Conservation (phyloP, 2,329 filamentous ascomycete species). For the Microcera coccophila region DNA sequence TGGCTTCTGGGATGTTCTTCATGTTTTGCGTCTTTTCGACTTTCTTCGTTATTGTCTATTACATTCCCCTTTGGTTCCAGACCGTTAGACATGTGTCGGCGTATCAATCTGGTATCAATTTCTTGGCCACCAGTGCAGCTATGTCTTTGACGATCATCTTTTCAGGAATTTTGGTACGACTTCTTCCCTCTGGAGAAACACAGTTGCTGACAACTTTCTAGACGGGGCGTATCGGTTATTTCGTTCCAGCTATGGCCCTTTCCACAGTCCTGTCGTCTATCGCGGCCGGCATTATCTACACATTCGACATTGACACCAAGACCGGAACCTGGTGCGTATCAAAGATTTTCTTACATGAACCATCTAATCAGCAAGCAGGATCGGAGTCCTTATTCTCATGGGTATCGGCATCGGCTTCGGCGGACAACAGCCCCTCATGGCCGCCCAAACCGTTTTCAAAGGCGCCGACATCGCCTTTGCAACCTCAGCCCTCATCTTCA, state of each 20-base stretch:
- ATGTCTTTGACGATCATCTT: background rate
- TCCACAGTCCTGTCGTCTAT: background rate
- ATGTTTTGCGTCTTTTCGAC: background rate
- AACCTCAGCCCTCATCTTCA: slow-evolving; percentile 8
- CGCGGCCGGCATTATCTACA: background rate
- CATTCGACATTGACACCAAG: background rate
- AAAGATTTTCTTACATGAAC: background rate
- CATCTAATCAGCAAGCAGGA: background rate
- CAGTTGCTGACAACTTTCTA: background rate
- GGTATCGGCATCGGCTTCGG: background rate
- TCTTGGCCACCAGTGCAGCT: background rate
- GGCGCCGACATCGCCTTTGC: slow-evolving; percentile 9
- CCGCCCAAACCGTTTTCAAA: slow-evolving; percentile 8
- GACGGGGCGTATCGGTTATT: slow-evolving; percentile 1
- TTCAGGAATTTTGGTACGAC: background rate
- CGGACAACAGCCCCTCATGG: slow-evolving; percentile 8
- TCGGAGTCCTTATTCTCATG: background rate
- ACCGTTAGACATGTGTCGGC: background rate
- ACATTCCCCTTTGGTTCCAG: slow-evolving; percentile 1
- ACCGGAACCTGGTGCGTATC: background rate
- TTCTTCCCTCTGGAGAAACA: background rate
- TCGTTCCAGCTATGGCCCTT: background rate
- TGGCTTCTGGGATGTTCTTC: background rate
- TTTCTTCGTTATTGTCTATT: slow-evolving; percentile 1
- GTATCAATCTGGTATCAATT: slow-evolving; percentile 1